phyloP scores from a whole-genome alignment of 2,329 filamentous ascomycete genomes.

The Pseudogymnoascus pannorum region DNA sequence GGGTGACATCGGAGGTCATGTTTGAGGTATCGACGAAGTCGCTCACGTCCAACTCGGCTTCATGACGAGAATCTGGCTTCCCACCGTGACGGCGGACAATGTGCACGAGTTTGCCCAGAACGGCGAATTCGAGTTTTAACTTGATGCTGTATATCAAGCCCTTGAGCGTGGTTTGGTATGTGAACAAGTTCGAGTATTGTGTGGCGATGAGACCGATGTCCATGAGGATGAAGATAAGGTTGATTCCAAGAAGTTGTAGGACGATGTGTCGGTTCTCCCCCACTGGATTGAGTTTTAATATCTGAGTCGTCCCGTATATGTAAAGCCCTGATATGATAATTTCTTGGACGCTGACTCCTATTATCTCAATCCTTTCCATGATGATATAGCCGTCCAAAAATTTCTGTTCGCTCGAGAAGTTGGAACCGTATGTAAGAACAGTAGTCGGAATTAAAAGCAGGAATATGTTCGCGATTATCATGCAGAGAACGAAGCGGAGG shows the following conservation, averaged over 20 bases:
- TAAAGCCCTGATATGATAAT: slow-evolving; percentile 41
- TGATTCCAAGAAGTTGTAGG: slow-evolving; percentile 39
- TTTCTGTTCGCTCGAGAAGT: slow-evolving; percentile 10
- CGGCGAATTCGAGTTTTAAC: slow-evolving; percentile 42
- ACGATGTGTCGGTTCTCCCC: slow-evolving; percentile 27
- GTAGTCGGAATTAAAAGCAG: slow-evolving; percentile 44
- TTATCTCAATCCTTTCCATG: slow-evolving; percentile 38
- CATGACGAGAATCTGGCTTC: background rate
- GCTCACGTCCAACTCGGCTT: background rate
- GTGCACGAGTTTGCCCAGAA: slow-evolving; percentile 26
- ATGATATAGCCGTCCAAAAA: slow-evolving; percentile 32
- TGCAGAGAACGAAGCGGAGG: slow-evolving; percentile 39
- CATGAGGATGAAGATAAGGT: slow-evolving; percentile 39
- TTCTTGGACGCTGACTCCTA: slow-evolving; percentile 39
- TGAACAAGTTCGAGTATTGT: slow-evolving; percentile 32
- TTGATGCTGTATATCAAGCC: slow-evolving; percentile 35
- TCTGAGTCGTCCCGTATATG: slow-evolving; percentile 39
- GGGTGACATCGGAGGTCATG: background rate
- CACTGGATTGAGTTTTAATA: slow-evolving; percentile 6
- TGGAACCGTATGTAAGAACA: slow-evolving; percentile 39
- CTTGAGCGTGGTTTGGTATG: slow-evolving; percentile 33
- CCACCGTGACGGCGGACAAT: background rate
- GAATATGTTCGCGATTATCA: slow-evolving; percentile 45
- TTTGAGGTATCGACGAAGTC: background rate
- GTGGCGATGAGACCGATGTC: slow-evolving; percentile 34